Base-by-base conservation (phyloP, 768 basidiomycete genomes). In the Chalciporus chontae region DNA sequence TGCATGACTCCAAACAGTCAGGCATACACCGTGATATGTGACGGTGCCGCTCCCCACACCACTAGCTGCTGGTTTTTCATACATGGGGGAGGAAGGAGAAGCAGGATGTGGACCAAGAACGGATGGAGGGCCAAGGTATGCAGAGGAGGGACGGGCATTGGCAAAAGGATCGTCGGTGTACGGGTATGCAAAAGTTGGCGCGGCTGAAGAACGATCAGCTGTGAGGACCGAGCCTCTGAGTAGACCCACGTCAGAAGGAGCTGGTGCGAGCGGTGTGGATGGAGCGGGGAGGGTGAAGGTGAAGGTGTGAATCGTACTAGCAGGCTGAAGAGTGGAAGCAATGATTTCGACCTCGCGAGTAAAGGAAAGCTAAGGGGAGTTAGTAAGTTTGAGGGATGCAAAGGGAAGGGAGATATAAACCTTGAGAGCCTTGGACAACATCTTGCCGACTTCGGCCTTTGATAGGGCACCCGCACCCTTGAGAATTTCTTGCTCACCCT, bases 1-100 rank as follows among this genome's bases (percentile, higher is more conserved):
- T 17, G 93, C 93, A 61, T 94, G 93, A 4, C 90, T 92, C 93
- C 93, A 98, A 2, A 96, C 91, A 2, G 92, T 93, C 51, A 98
- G 76, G 58, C 91, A 92, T 32, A 95, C 92, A 41, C 92, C 93
- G 62, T 96, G 83, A 65, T 91, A 95, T 8, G 87, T 84, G 53
- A 90, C 66, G 3, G 69, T 68, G 5, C 65, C 61, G 8, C 39
- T 52, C 24, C 69, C 61, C 46, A 78, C 76, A n/a, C 74, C 75
- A 0, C 56, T 37, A 1, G 51, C 32, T 0, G 54, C 54, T 14
- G 68, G 68, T 39, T 68, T 68, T 23, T 68, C 66, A 23, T 67
- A 70, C 52, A 61, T 63, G 45, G 65, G 65, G 27, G 65, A 51
- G 31, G 51, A 63, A 5, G 62, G 8, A 3, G 59, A 40, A 2